Evolutionary conservation across 2,329 filamentous ascomycete species (phyloP), one percentile per base, ranked within the genome.

Genomic region (Epichloe hybrida): DNA sequence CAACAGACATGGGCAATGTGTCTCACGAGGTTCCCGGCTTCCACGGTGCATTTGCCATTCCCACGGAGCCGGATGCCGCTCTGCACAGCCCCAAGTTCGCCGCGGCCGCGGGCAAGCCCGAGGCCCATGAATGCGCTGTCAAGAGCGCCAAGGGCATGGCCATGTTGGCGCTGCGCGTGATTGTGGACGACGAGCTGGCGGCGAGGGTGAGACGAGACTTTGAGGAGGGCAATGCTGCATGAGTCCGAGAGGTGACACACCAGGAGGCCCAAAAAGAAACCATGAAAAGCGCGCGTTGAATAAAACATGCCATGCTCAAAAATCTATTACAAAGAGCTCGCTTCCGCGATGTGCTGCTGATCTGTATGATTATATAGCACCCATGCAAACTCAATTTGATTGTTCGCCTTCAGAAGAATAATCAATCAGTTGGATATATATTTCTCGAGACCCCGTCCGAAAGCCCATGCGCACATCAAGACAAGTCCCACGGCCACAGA

Each of bases 1-100:
- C 72, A 0, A 74, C 73, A 0, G 72, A 76, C 58, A 74, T 74
- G 72, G 73, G 73, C 21, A 76, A 77, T 50, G 72, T 77, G 9
- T 70, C 68, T 12, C 71, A 75, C 48, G 53, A 66, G 1, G 61
- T 72, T 2, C 74, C 74, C 1, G 68, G 66, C 4, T 69, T 77
- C 47, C 74, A 77, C 54, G 69, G 71, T 4, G 69, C 66, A 35
- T 76, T 77, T 52, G 64, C 61, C 1, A 72, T 77, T 36, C 64
- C 69, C 0, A 63, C 67, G 1, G 56, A 52, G 2, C 49, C 63
- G 0, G 62, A 66, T 12, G 67, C 67, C 23, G 66, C 63, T 2
- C 61, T 63, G 0, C 70, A 72, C 52, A 67, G 64, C 35, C 66
- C 68, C 7, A 57, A 62, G 4, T 77, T 77, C 57, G 65, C 72